Conservation (phyloP, 306 rosid genomes). For the Alnus glutinosa region DNA sequence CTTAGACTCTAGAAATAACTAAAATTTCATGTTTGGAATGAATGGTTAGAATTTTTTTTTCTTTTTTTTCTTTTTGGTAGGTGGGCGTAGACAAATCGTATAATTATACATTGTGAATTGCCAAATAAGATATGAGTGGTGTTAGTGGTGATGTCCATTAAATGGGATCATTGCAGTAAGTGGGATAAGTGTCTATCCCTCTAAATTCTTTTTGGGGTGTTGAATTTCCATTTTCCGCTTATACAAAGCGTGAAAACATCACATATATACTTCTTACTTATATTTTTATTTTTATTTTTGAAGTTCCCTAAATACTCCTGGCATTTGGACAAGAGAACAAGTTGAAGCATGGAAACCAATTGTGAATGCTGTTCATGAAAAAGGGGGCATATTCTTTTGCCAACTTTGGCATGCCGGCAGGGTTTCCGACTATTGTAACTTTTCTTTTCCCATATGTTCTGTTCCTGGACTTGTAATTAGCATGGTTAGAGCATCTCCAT, state of each 20-base stretch:
- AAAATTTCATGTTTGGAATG: too few relatives aligned
- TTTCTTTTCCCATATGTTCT: neutral
- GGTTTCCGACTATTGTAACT: conserved; percentile 40
- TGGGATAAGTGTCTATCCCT: too few relatives aligned
- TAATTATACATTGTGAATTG: too few relatives aligned
- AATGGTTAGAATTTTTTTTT: too few relatives aligned
- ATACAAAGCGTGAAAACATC: neutral
- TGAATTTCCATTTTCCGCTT: neutral
- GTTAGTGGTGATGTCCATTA: too few relatives aligned
- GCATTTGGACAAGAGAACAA: conserved; percentile 50
- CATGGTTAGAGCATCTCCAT: too few relatives aligned
- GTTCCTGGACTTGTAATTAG: neutral
- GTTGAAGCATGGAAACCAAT: conserved; percentile 60
- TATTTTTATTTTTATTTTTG: neutral
- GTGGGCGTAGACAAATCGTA: too few relatives aligned
- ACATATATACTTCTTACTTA: neutral
- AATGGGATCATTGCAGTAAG: too few relatives aligned
- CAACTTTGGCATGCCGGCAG: conserved; percentile 66
- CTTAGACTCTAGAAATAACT: too few relatives aligned
- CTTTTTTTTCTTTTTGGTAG: too few relatives aligned
- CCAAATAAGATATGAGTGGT: too few relatives aligned
- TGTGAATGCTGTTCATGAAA: conserved; percentile 50
- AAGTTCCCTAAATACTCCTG: conserved; percentile 51
- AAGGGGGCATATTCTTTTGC: conserved; percentile 54
- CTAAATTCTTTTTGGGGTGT: too few relatives aligned